Percentiles rank a stretch among this genome's conserved stretches.
Evolutionary conservation across 768 basidiomycete species (phyloP).

Genomic region (Boletus patriciae): DNA sequence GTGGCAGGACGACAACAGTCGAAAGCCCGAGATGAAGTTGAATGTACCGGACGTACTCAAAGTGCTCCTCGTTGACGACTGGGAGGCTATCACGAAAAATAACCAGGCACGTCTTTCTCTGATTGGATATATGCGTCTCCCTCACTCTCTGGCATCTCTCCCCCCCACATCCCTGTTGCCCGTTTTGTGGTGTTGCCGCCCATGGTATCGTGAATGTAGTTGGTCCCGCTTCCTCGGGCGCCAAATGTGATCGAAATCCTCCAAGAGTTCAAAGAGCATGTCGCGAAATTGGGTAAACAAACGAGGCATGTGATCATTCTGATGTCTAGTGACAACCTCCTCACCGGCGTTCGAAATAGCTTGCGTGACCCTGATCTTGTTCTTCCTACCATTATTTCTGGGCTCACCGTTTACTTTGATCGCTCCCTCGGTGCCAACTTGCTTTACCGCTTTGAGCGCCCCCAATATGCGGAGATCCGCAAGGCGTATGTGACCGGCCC

Average conservation of each 20-base stretch:
- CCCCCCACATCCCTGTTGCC: not conserved
- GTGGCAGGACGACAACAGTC: conserved; percentile 67
- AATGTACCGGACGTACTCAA: conserved; percentile 89
- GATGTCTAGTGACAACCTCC: not conserved
- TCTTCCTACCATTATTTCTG: conserved; percentile 78
- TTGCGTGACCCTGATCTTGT: conserved; percentile 69
- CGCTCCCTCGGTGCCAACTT: conserved; percentile 86
- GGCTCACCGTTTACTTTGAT: conserved; percentile 91
- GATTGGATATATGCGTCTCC: not conserved
- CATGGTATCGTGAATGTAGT: conserved; percentile 42
- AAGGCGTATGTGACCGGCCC: conserved; percentile 72
- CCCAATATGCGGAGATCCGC: conserved; percentile 82
- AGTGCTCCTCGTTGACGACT: conserved; percentile 89
- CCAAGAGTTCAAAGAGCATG: conserved; percentile 70
- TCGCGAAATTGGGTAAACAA: conserved; percentile 49
- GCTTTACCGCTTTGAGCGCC: conserved; percentile 93
- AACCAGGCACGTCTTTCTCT: conserved; percentile 58
- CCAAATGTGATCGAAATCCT: conserved; percentile 80
- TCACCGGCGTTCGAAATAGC: conserved; percentile 34
- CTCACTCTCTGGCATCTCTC: not conserved
- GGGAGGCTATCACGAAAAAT: conserved; percentile 97
- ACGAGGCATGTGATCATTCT: conserved; percentile 40
- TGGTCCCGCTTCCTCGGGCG: conserved; percentile 77
- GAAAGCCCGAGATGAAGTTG: conserved; percentile 88
- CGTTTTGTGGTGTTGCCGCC: not conserved